Base-by-base conservation (phyloP, 169 alveolate species). In the Babesia sp. region DNA sequence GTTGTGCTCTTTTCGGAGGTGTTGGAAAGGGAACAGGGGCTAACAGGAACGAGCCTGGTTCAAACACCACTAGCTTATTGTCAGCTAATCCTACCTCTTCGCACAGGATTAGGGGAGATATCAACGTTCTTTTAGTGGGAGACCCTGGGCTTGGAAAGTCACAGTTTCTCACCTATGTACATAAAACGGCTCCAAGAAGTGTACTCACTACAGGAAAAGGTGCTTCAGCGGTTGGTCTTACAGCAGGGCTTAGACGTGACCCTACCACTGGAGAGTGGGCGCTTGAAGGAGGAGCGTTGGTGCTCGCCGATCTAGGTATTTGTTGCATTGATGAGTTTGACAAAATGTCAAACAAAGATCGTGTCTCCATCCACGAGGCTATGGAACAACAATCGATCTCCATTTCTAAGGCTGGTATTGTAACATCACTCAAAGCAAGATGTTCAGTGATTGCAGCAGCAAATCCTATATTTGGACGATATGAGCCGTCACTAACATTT, bases 401-500 rank as follows among this genome's bases (percentile, higher is more conserved):
- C 36, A 97, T 98, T 67, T 94, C 99, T 22, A 98, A 98, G 84
- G 99, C 99, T 64, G 98, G 99, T 44, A 95, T 97, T 24, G 99
- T 97, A 16, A 94, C 99, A 26, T 92, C 98, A 14, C 92, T 98
- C 53, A 92, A 97, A 84, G 99, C 99, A 1, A 91, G 99, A 77
- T 98, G 99, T 84, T 91, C 98, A 41, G 99, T 98, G 39, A 96
- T 98, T 33, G 99, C 99, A 3, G 99, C 99, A n/a, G 99, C 99
- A 0, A 98, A 98, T 90, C 99, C 99, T 29, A 90, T 77, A 41
- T 91, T 86, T 63, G 98, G 99, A 12, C 87, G 99, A 56, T 98
- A 98, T 85, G 99, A 98, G 77, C 96, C 98, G 22, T 90, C 97
- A 64, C 69, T 93, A 68, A 95, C 98, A 63, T 98, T 98, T 85